Conservation (phyloP, 2,329 filamentous ascomycete genomes). For the Fusarium sterilihyphosum region DNA sequence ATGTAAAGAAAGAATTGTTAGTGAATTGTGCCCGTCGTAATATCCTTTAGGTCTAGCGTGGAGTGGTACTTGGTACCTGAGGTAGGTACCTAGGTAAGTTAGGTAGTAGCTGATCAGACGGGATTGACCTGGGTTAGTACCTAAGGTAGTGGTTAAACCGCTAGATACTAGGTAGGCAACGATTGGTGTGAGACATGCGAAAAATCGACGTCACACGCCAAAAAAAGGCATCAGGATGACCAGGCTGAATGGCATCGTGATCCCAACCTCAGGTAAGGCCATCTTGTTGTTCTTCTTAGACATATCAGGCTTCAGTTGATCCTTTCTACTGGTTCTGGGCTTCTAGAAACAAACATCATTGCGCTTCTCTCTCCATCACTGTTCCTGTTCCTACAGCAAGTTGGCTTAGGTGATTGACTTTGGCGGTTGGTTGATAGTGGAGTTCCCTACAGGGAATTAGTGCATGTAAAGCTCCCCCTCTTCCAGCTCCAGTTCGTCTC, state of each 20-base stretch:
- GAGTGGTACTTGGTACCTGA: background rate
- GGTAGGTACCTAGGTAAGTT: background rate
- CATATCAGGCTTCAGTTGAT: background rate
- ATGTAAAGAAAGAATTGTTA: constrained; percentile 26
- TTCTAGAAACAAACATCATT: background rate
- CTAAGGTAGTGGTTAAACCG: background rate
- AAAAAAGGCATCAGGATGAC: background rate
- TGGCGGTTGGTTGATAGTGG: background rate
- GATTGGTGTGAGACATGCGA: background rate
- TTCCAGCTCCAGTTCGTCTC: background rate
- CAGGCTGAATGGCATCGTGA: background rate
- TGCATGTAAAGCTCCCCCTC: background rate
- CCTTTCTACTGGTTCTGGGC: background rate
- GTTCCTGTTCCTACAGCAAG: background rate
- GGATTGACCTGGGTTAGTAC: background rate
- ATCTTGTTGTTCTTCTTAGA: background rate
- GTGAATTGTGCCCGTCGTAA: constrained; percentile 23
- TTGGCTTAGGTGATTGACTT: background rate
- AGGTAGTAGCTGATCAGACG: background rate
- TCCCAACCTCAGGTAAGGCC: background rate
- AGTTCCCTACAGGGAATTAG: background rate
- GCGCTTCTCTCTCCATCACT: background rate
- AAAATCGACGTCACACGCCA: constrained; percentile 12
- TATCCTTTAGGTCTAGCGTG: constrained; percentile 19
- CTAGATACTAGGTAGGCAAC: background rate